Evolutionary conservation across 148 eudicot genomes (phyloP), one percentile per base, ranked within the genome.

Genomic region (Rhododendron ferrugineum): DNA sequence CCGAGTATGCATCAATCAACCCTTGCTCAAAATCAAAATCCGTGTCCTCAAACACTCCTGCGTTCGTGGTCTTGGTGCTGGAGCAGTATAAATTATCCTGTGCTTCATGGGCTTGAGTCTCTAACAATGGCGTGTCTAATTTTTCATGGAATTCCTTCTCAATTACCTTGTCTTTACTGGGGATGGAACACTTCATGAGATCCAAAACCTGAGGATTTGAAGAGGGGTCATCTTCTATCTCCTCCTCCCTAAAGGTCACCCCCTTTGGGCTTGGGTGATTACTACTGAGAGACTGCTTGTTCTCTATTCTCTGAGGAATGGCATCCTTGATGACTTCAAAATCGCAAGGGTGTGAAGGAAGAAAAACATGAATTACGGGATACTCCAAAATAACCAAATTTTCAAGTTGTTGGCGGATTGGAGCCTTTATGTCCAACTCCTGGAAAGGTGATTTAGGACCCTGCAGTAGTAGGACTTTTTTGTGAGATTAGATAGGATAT

Each of bases 301-400:
- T 70, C 23, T 90, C 88, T 8, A 37, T 85, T 85, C 81, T 83
- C 10, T 54, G 88, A 42, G 86, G 91, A 86, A 73, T 85, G 3
- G 85, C 50, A 62, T 88, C 92, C 80, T 89, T 92, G n/a, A 91
- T 80, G 66, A 95, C 93, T 90, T 93, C 92, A 81, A 95, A 95
- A 88, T 93, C 85, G 81, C 74, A 91, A 83, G 46, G 86, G 64
- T 97, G 94, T n/a, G 99, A 93, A 28, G 94, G 90, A 60, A 94
- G 94, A 78, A 90, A 94, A 82, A 92, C 94, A 64, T 94, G 92
- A 84, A 95, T 92, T 32, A 93, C 91, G 1, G 99, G 99, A 82
- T 95, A 94, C 88, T 97, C 99, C 85, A 97, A 77, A 80, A 95
- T 88, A 82, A 85, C 90, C 84, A 93, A 70, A 81, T 96, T 90